phyloP scores from a whole-genome alignment of 2,329 filamentous ascomycete genomes.

The Cladosporium sp. region DNA sequence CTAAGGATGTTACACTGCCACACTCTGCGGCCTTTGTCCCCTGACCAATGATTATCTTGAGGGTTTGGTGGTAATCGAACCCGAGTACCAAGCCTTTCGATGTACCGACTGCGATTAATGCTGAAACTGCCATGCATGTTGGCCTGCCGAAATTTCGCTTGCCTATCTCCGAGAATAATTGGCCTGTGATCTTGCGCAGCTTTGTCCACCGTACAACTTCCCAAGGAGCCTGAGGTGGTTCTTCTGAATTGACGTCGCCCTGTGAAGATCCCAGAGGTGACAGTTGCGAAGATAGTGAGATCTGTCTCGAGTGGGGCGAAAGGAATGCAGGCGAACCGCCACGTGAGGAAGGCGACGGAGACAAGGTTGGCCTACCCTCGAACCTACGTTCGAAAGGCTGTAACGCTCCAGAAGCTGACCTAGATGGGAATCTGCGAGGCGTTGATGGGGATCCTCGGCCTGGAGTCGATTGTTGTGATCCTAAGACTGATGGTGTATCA shows the following conservation, averaged over 20 bases:
- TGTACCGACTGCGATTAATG: slow-evolving; percentile 84
- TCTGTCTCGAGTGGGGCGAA: slow-evolving; percentile 69
- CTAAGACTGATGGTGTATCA: slow-evolving; percentile 77
- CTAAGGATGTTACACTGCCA: slow-evolving; percentile 78
- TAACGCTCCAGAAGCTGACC: slow-evolving; percentile 73
- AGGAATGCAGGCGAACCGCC: slow-evolving; percentile 74
- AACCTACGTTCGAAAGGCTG: slow-evolving; percentile 94
- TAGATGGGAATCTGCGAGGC: slow-evolving; percentile 58
- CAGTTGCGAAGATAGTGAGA: slow-evolving; percentile 29
- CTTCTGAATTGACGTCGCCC: slow-evolving; percentile 42
- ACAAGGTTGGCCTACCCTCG: slow-evolving; percentile 75
- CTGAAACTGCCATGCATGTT: slow-evolving; percentile 83
- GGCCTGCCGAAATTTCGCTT: slow-evolving; percentile 89
- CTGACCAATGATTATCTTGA: slow-evolving; percentile 89
- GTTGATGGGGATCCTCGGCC: slow-evolving; percentile 66
- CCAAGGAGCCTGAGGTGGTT: slow-evolving; percentile 74
- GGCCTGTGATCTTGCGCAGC: slow-evolving; percentile 79
- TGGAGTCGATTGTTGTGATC: slow-evolving; percentile 56
- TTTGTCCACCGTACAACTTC: slow-evolving; percentile 96
- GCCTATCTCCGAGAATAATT: slow-evolving; percentile 88
- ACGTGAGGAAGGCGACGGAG: slow-evolving; percentile 58
- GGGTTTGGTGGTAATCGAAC: slow-evolving; percentile 94
- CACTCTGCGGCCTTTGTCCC: slow-evolving; percentile 93
- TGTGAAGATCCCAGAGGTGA: slow-evolving; percentile 66
- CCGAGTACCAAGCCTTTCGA: slow-evolving; percentile 91